Evolutionary conservation across 495 filamentous ascomycete genomes (phyloP).

Genomic region (Aspergillus kassunensis): DNA sequence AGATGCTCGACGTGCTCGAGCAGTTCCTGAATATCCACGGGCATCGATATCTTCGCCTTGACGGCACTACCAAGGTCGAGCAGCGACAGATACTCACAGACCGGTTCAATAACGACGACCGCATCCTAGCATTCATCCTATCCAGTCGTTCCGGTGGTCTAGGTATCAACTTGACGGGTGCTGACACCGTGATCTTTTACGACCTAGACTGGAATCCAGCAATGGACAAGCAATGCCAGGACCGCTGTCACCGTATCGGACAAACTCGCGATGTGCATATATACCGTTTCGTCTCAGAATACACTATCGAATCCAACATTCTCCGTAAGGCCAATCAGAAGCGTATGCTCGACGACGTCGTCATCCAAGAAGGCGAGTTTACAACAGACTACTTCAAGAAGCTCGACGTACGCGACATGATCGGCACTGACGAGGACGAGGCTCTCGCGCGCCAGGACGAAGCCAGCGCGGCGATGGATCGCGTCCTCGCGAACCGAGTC

Average conservation of each 20-base stretch:
- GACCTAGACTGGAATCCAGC: conserved; percentile 99
- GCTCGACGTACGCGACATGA: conserved; percentile 62
- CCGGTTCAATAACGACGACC: conserved; percentile 90
- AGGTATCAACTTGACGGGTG: conserved; percentile 94
- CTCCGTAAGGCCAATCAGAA: conserved; percentile 95
- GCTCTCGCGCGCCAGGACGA: conserved; percentile 55
- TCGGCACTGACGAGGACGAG: conserved; percentile 58
- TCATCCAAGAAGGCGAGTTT: conserved; percentile 98
- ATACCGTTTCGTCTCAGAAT: conserved; percentile 93
- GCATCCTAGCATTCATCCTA: conserved; percentile 92
- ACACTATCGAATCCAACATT: conserved; percentile 98
- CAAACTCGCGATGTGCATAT: conserved; percentile 98
- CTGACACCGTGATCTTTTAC: conserved; percentile 99
- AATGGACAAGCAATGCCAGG: conserved; percentile 99
- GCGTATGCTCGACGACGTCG: conserved; percentile 93
- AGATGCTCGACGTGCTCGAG: conserved; percentile 94
- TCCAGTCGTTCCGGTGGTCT: conserved; percentile 92
- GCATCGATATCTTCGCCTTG: conserved; percentile 91
- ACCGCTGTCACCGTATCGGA: conserved; percentile 95
- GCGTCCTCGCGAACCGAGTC: conserved; percentile 63
- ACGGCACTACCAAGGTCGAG: conserved; percentile 91
- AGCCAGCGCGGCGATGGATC: conserved; percentile 79
- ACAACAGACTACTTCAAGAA: conserved; percentile 97
- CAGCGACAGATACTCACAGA: conserved; percentile 94
- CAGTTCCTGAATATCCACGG: conserved; percentile 98